phyloP scores from a whole-genome alignment of 176 grass and related monocot genomes.

The Eragrostis curvula region DNA sequence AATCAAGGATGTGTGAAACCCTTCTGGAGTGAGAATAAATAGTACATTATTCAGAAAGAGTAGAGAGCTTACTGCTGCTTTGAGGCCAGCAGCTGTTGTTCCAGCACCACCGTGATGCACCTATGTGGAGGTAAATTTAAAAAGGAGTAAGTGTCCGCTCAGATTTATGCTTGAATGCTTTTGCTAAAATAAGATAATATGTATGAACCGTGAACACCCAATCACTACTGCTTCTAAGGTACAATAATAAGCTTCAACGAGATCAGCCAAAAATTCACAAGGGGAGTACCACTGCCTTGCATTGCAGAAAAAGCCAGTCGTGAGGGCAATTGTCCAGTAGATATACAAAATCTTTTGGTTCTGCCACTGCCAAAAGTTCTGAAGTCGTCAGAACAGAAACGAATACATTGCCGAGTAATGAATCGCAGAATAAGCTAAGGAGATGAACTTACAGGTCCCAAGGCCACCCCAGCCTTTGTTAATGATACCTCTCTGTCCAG shows the following conservation, averaged over 20 bases:
- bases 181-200: not conserved
- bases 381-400: slow-evolving; percentile 18
- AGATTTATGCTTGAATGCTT: not conserved
- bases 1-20: slow-evolving; percentile 15
- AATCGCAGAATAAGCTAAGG: slow-evolving; percentile 20
- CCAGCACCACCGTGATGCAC: slow-evolving; percentile 99
- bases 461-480: slow-evolving; percentile 99
- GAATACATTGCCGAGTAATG: slow-evolving; percentile 29
- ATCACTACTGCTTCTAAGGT: not conserved
- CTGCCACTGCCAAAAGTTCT: slow-evolving; percentile 61
- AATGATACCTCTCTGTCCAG: slow-evolving; percentile 93
- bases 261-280: slow-evolving; percentile 10
- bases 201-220: not conserved
- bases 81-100: slow-evolving; percentile 94
- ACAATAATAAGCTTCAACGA: not conserved
- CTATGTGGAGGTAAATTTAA: slow-evolving; percentile 43
- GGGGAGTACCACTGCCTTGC: slow-evolving; percentile 82
- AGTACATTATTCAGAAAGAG: not conserved
- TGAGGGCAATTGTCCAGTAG: slow-evolving; percentile 93
- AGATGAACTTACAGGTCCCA: slow-evolving; percentile 78
- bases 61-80: slow-evolving; percentile 69
- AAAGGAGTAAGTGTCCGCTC: not conserved
- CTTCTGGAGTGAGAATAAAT: not conserved
- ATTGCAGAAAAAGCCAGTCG: slow-evolving; percentile 96
- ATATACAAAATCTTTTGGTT: slow-evolving; percentile 85